Evolutionary conservation across 2,329 filamentous ascomycete genomes (phyloP), one percentile per base, ranked within the genome.

Genomic region (Colletotrichum tanaceti): DNA sequence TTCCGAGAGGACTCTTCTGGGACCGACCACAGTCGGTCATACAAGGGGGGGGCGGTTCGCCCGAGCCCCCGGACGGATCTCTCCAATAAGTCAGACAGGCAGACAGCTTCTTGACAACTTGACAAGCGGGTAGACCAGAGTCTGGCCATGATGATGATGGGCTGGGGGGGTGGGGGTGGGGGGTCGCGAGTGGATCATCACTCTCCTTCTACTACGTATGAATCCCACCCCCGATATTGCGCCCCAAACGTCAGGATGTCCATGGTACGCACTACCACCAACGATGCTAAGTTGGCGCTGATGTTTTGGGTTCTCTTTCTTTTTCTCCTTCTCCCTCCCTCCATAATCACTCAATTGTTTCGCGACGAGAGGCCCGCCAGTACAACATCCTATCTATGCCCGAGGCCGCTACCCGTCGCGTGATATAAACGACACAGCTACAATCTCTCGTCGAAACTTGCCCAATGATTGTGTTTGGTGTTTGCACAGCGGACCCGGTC

Each of bases 181-280:
- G 62, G 52, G 54, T 18, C 11, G 41, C 7, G 13, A 13, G 65
- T 68, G 65, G 65, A 43, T 65, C n/a, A n/a, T n/a, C n/a, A 44
- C 50, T 22, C 38, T 57, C 50, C 50, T 52, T 57, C 43, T 35
- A 44, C n/a, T n/a, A n/a, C n/a, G n/a, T n/a, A n/a, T 44, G 22
- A 44, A 58, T n/a, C 20, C 62, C 65, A 65, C 44, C 6, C 65
- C 55, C n/a, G 62, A 68, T 55, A 68, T 68, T 68, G 55, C 55
- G 44, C 49, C 55, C 49, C 35, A 57, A 68, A 65, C 32, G 53
- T 22, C 47, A 43, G 22, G 44, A 35, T 38, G 28, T 39, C 39
- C 24, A 32, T 32, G 16, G 54, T 44, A 32, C 39, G n/a, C n/a
- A n/a, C n/a, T n/a, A n/a, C n/a, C n/a, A n/a, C n/a, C 39, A 22